phyloP scores from a whole-genome alignment of 331 rosid species.

The Quercus tomentella region DNA sequence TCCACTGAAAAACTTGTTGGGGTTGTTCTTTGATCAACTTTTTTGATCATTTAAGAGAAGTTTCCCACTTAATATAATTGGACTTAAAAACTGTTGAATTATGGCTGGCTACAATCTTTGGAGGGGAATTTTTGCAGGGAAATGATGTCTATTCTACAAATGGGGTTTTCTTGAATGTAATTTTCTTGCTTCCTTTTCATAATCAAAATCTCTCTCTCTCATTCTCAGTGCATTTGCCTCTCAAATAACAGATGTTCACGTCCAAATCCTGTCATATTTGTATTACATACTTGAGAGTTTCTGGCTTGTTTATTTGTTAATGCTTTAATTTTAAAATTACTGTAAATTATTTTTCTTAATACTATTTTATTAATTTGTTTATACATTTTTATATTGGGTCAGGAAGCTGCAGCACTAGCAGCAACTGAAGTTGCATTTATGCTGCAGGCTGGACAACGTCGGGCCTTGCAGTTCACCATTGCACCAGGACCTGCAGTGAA shows the following conservation, averaged over 20 bases:
- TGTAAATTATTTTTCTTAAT: neutral
- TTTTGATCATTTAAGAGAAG: constrained; percentile 4
- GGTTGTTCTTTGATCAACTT: neutral
- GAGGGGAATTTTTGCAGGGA: neutral
- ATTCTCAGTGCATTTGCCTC: neutral
- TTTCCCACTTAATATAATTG: neutral
- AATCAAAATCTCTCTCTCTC: neutral
- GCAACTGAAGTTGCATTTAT: constrained; percentile 53
- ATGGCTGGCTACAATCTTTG: neutral
- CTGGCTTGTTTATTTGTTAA: neutral
- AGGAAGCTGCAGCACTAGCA: constrained; percentile 52
- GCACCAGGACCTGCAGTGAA: constrained; percentile 39
- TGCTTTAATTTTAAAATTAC: neutral
- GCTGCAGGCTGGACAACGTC: constrained; percentile 49
- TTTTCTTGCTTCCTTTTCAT: neutral
- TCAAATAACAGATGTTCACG: neutral
- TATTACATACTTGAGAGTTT: neutral
- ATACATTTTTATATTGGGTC: constrained; percentile 21
- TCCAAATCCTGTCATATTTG: neutral
- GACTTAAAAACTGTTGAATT: neutral
- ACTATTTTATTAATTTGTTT: neutral
- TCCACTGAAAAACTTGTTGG: neutral
- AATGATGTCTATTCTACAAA: neutral
- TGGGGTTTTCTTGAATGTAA: neutral
- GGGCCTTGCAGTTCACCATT: constrained; percentile 39